phyloP scores from a whole-genome alignment of 2,329 filamentous ascomycete species.

The Trichoderma pleuroti region DNA sequence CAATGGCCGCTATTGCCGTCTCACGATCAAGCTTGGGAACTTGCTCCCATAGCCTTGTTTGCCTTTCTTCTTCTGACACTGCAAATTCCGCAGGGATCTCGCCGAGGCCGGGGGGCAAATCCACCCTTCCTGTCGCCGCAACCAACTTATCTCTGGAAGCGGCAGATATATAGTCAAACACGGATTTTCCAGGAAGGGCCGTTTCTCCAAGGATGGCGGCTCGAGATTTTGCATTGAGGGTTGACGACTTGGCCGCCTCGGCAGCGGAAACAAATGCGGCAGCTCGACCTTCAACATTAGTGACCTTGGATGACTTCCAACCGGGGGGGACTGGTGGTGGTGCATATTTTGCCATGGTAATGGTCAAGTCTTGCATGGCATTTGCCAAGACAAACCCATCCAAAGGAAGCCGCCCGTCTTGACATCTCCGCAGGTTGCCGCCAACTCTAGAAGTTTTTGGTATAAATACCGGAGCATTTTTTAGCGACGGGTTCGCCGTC shows the following conservation, averaged over 20 bases:
- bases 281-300: slow-evolving; percentile 6
- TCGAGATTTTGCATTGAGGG: slow-evolving; percentile 70
- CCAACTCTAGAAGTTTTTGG: slow-evolving; percentile 49
- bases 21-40: slow-evolving; percentile 64
- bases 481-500: slow-evolving; percentile 61
- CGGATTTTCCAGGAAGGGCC: slow-evolving; percentile 78
- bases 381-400: slow-evolving; percentile 74
- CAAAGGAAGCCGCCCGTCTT: slow-evolving; percentile 76
- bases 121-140: slow-evolving; percentile 66
- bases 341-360: slow-evolving; percentile 45
- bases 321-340: slow-evolving; percentile 66
- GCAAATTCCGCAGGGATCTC: slow-evolving; percentile 67
- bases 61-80: slow-evolving; percentile 59
- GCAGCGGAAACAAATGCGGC: slow-evolving; percentile 60
- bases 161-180: slow-evolving; percentile 87
- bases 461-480: slow-evolving; percentile 69
- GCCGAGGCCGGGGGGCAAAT: slow-evolving; percentile 73
- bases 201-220: slow-evolving; percentile 78
- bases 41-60: slow-evolving; percentile 54
- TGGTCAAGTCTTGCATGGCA: slow-evolving; percentile 39
- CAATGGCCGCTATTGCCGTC: slow-evolving; percentile 65
- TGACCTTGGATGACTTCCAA: slow-evolving; percentile 65
- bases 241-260: slow-evolving; percentile 74
- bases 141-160: slow-evolving; percentile 74
- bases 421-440: slow-evolving; percentile 57